Conservation (phyloP, 345 rosid species). For the Mallotus nudiflorus region DNA sequence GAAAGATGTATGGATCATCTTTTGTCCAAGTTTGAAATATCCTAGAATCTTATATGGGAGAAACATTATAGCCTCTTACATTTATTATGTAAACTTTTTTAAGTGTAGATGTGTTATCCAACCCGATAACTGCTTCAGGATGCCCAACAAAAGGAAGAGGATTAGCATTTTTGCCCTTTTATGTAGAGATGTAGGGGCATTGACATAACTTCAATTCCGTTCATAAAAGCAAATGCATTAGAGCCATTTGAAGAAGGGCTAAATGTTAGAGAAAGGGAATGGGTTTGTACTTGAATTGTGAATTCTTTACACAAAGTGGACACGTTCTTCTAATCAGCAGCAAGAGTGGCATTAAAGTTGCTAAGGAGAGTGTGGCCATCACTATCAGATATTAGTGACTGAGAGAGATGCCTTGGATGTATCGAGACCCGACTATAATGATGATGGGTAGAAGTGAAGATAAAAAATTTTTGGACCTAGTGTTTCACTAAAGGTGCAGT, state of each 20-base stretch:
- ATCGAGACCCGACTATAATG: conserved; percentile 16
- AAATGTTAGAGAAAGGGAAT: conserved; percentile 21
- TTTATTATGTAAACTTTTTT: conserved; percentile 23
- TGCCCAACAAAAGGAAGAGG: conserved; percentile 9
- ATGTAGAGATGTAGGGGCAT: conserved; percentile 33
- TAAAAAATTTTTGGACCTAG: conserved; percentile 28
- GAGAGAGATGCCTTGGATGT: conserved; percentile 15
- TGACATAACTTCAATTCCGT: conserved; percentile 26
- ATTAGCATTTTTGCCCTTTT: neutral
- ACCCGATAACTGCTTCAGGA: neutral
- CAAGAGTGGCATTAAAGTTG: conserved; percentile 22
- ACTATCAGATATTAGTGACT: conserved; percentile 14
- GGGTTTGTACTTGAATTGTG: conserved; percentile 4
- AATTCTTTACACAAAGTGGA: conserved; percentile 24
- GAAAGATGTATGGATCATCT: conserved; percentile 14
- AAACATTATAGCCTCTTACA: conserved; percentile 13
- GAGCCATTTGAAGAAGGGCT: conserved; percentile 15
- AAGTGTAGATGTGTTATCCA: conserved; percentile 11
- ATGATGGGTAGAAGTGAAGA: conserved; percentile 31
- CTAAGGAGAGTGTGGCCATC: conserved; percentile 19
- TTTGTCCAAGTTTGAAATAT: conserved; percentile 18
- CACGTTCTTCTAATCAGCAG: conserved; percentile 6
- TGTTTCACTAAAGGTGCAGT: conserved; percentile 20
- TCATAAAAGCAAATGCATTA: conserved; percentile 15
- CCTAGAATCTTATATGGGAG: conserved; percentile 13